Conservation (phyloP, 306 rosid species). For the Fragaria ananassa region DNA sequence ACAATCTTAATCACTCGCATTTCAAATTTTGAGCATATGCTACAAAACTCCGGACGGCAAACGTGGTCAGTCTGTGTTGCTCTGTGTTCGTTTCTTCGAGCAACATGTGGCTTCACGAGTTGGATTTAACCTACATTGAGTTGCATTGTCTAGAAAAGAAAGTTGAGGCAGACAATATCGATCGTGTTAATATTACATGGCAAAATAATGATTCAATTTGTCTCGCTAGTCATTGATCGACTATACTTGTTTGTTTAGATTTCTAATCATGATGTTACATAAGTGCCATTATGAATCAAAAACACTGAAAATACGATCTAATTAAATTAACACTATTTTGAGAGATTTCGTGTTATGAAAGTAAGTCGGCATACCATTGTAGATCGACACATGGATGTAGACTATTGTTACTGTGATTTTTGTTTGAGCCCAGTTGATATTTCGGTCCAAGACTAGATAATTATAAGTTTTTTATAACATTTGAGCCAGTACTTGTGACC, state of each 20-base stretch:
- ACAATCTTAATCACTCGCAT: neutral
- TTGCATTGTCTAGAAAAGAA: neutral
- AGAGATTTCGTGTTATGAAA: no score
- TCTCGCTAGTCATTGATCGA: neutral
- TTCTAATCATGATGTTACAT: neutral
- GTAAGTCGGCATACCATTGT: no score
- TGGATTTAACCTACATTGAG: neutral
- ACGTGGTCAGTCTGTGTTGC: slow-evolving; percentile 1
- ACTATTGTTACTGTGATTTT: no score
- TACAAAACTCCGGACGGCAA: neutral
- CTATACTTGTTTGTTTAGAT: neutral
- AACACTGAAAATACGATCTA: neutral
- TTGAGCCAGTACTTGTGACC: no score
- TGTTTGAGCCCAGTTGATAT: neutral
- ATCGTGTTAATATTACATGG: neutral
- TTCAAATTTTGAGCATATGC: neutral
- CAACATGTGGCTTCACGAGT: neutral
- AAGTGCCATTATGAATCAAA: neutral
- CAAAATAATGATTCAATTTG: neutral
- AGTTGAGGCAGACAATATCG: neutral
- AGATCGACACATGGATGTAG: no score
- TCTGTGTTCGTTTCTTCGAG: neutral
- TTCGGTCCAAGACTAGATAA: no score
- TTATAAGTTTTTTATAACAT: no score
- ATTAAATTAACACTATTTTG: neutral